phyloP scores from a whole-genome alignment of 2,329 filamentous ascomycete genomes.

The Anthostomella pinea region DNA sequence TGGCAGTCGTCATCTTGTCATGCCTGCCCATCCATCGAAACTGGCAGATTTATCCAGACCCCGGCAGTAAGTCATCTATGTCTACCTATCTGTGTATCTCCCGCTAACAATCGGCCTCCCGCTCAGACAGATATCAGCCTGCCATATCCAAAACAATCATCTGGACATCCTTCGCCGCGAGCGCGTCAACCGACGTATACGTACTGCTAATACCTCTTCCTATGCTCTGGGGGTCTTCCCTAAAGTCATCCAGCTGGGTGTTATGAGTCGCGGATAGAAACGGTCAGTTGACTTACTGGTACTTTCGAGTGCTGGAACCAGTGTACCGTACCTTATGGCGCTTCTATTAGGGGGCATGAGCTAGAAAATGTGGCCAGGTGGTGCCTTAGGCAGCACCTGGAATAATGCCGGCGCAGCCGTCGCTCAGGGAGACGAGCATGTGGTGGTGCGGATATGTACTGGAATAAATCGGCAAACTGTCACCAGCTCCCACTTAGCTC shows the following conservation, averaged over 20 bases:
- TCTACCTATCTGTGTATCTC: constrained; percentile 1
- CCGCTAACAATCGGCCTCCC: constrained; percentile 9
- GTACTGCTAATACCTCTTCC: constrained; percentile 58
- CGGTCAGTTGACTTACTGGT: no score
- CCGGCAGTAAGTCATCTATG: constrained; percentile 43
- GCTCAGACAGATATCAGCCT: constrained; percentile 39
- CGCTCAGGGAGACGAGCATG: no score
- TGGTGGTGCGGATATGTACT: no score
- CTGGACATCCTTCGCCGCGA: constrained; percentile 48
- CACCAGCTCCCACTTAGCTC: no score
- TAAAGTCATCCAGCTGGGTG: constrained; percentile 35
- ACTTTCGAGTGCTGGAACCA: no score
- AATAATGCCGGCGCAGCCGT: no score
- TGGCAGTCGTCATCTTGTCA: constrained; percentile 44
- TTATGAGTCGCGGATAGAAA: no score
- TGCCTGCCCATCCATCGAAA: constrained; percentile 48
- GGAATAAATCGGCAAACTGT: no score
- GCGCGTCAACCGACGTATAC: constrained; percentile 56
- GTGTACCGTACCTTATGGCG: no score
- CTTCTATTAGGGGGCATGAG: no score
- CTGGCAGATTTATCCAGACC: constrained; percentile 54
- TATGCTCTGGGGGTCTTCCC: constrained; percentile 41
- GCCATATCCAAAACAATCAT: constrained; percentile 45
- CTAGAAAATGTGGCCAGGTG: no score
- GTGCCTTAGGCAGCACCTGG: no score